phyloP scores from a whole-genome alignment of 2,329 filamentous ascomycete species.

The Apiospora saccharicola region DNA sequence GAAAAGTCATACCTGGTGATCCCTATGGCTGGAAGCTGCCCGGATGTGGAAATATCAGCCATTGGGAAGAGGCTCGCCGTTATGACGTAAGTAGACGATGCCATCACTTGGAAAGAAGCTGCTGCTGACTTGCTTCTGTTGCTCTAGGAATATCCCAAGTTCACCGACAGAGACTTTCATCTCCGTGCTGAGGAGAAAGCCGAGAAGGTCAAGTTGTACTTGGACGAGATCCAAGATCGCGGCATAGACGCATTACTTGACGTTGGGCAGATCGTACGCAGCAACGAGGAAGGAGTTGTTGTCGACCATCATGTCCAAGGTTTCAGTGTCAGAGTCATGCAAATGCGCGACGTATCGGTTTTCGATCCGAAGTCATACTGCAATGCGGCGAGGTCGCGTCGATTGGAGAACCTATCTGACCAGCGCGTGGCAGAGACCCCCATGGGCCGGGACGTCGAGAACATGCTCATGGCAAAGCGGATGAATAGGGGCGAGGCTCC shows the following conservation, averaged over 20 bases:
- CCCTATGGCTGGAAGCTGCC: slow-evolving; percentile 6
- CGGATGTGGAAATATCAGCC: background rate
- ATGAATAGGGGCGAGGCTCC: slow-evolving; percentile 25
- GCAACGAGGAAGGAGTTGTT: background rate
- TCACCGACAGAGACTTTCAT: background rate
- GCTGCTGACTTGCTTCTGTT: background rate
- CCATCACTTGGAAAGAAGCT: background rate
- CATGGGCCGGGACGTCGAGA: slow-evolving; percentile 25
- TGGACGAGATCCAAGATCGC: background rate
- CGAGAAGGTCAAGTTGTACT: background rate
- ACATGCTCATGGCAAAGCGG: slow-evolving; percentile 27
- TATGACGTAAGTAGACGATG: background rate
- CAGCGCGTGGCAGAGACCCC: slow-evolving; percentile 17
- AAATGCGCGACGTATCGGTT: background rate
- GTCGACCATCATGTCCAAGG: background rate
- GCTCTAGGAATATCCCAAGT: background rate
- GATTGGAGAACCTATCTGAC: background rate
- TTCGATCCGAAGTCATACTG: background rate
- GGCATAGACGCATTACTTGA: background rate
- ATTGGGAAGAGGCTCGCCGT: background rate
- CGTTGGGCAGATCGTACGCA: background rate
- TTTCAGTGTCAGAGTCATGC: background rate
- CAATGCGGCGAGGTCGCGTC: background rate
- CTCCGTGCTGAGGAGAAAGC: background rate
- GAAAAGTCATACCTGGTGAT: background rate